These are phyloP conservation scores for Leptomonas pyrrhocoris DNA, from an alignment of 208 protist genomes.

Conservation along the genomic window DNA sequence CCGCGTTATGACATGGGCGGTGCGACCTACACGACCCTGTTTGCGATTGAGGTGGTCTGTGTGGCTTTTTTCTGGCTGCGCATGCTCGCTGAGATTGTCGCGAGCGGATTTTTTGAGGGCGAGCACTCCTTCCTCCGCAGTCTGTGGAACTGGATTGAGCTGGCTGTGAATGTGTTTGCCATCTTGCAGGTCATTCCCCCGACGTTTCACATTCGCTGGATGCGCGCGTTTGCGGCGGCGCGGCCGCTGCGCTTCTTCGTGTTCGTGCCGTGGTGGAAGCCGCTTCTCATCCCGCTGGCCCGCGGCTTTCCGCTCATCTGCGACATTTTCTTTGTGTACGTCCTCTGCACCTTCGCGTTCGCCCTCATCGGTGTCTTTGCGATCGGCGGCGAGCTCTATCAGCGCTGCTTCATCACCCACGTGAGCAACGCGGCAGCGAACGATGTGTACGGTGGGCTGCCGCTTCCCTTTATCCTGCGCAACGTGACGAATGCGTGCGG, in stretches of 20 bases:
- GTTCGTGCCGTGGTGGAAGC: conserved; percentile 19
- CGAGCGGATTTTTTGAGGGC: conserved; percentile 38
- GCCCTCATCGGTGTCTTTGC: conserved; percentile 40
- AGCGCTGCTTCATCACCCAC: conserved; percentile 44
- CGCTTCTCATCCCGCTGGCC: conserved; percentile 31
- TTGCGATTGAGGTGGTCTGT: conserved; percentile 35
- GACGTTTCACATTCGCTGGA: conserved; percentile 47
- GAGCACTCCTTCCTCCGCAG: conserved; percentile 40
- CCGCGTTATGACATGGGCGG: conserved; percentile 39
- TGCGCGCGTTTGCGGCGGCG: conserved; percentile 47
- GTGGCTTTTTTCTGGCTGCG: conserved; percentile 58
- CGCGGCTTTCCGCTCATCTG: conserved; percentile 31
- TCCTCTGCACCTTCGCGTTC: conserved; percentile 36
- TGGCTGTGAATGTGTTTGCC: conserved; percentile 47
- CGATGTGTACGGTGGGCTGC: conserved; percentile 2
- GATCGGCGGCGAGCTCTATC: conserved; percentile 25
- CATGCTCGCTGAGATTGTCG: conserved; percentile 52
- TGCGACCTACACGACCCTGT: conserved; percentile 28
- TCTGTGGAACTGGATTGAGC: conserved; percentile 57
- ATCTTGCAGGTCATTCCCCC: conserved; percentile 51
- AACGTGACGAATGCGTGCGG: conserved; percentile 23
- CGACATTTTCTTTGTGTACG: conserved; percentile 39
- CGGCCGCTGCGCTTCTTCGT: conserved; percentile 55
- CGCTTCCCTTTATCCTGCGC: conserved; percentile 23
- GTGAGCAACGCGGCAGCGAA: neutral